Percentiles rank a stretch among this genome's conserved stretches.
Evolutionary conservation across 2,329 filamentous ascomycete genomes (phyloP).

Genomic region (Fusarium torreyae): DNA sequence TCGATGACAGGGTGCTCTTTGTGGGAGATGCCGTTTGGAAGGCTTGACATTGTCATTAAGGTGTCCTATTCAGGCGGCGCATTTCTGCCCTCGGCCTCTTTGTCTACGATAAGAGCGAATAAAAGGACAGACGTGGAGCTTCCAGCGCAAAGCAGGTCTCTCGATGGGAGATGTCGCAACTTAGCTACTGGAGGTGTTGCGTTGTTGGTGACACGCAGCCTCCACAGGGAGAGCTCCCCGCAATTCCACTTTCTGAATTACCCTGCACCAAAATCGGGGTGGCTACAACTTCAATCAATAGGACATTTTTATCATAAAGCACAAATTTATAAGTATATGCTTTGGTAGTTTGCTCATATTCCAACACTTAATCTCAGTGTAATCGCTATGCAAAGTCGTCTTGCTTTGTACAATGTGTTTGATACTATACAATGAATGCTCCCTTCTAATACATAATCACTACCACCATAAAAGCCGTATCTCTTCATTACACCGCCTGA

Average conservation of each 20-base stretch:
- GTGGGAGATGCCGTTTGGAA: constrained; percentile 61
- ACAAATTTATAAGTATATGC: not conserved
- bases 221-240: constrained; percentile 37
- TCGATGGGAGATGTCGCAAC: constrained; percentile 30
- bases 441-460: constrained; percentile 2
- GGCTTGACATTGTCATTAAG: constrained; percentile 64
- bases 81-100: constrained; percentile 57
- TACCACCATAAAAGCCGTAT: constrained; percentile 9
- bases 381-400: constrained; percentile 37
- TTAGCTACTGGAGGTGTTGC: constrained; percentile 21
- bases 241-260: constrained; percentile 33
- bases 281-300: not conserved
- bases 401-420: constrained; percentile 18
- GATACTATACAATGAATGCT: constrained; percentile 33
- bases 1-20: constrained; percentile 53
- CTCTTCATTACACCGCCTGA: constrained; percentile 71
- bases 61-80: constrained; percentile 58
- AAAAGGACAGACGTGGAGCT: constrained; percentile 32
- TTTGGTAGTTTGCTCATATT: not conserved
- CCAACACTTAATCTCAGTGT: too few relatives aligned
- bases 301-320: not conserved
- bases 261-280: constrained; percentile 33
- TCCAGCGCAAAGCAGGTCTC: constrained; percentile 30
- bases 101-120: constrained; percentile 29
- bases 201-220: constrained; percentile 49